These are phyloP conservation scores for Elsinoe arachidis DNA, from an alignment of 2,329 filamentous ascomycete genomes.

Conservation along the genomic window DNA sequence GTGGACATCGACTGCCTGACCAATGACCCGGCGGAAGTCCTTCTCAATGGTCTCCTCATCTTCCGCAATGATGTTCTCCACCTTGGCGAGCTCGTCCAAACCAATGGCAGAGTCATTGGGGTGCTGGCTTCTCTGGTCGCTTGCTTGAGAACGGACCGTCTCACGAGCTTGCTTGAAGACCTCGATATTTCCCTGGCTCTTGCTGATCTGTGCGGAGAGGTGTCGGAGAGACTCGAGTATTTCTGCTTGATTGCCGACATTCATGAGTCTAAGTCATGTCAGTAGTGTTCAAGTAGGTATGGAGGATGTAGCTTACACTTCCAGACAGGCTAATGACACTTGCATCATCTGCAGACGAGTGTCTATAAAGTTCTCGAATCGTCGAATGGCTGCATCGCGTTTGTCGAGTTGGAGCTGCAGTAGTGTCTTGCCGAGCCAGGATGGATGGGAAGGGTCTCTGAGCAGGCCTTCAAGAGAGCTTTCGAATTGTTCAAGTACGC, in stretches of 20 bases:
- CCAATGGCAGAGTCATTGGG: slow-evolving; percentile 1
- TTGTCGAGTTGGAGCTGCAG: slow-evolving; percentile 10
- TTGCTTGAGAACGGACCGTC: not conserved
- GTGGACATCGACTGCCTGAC: not conserved
- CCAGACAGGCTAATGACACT: not conserved
- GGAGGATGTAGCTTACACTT: slow-evolving; percentile 5
- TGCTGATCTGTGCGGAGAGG: not conserved
- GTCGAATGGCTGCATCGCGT: not conserved
- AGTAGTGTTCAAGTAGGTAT: not conserved
- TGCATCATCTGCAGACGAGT: slow-evolving; percentile 9
- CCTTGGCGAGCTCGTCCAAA: not conserved
- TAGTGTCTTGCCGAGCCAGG: slow-evolving; percentile 11
- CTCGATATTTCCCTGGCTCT: slow-evolving; percentile 2
- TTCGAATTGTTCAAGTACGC: slow-evolving; percentile 8
- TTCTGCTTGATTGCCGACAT: not conserved
- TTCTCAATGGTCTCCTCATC: not conserved
- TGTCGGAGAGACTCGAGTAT: not conserved
- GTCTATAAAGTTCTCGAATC: slow-evolving; percentile 13
- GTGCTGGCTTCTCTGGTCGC: not conserved
- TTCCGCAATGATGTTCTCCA: not conserved
- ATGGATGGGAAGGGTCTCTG: not conserved
- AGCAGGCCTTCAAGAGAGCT: slow-evolving; percentile 6
- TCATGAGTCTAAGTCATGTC: not conserved
- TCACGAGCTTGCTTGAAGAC: not conserved
- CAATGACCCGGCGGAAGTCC: not conserved